These are phyloP conservation scores for Rhynchospora breviuscula DNA, from an alignment of 176 grass and related monocot genomes.

Conservation along the genomic window DNA sequence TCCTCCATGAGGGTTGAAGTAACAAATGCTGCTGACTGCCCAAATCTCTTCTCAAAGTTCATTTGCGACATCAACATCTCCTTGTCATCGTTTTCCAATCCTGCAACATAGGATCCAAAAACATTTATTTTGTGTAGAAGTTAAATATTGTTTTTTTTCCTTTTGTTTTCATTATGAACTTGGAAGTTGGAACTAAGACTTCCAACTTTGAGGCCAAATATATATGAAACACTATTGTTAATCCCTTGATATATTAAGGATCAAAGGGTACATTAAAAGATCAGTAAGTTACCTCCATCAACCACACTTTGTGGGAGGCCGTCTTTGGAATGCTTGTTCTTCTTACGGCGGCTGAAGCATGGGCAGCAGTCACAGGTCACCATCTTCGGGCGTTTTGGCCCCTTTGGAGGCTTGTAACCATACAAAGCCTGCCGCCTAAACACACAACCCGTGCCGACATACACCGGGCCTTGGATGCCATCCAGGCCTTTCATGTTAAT, in stretches of 20 bases:
- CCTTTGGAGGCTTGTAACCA: conserved; percentile 95
- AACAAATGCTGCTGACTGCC: conserved; percentile 86
- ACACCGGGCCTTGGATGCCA: conserved; percentile 92
- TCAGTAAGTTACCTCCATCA: conserved; percentile 38
- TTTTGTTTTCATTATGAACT: neutral
- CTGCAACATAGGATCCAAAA: conserved; percentile 16
- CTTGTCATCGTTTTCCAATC: conserved; percentile 62
- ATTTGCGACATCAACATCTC: conserved; percentile 96
- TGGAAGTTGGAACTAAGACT: no score
- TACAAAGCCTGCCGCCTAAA: conserved; percentile 93
- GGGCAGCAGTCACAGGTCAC: conserved; percentile 96
- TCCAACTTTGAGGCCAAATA: no score
- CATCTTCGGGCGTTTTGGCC: conserved; percentile 90
- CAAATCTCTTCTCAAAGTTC: conserved; percentile 99
- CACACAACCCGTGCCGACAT: conserved; percentile 91
- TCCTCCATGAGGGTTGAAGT: conserved; percentile 99
- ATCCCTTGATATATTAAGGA: neutral
- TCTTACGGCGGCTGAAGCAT: conserved; percentile 83
- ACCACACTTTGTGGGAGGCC: conserved; percentile 42
- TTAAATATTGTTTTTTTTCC: neutral
- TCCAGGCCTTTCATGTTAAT: conserved; percentile 99
- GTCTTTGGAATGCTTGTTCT: conserved; percentile 57
- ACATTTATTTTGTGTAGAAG: neutral
- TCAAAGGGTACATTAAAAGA: neutral
- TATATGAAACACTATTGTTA: neutral